Base-by-base conservation (phyloP, 345 rosid species). In the Tarenaya hassleriana region DNA sequence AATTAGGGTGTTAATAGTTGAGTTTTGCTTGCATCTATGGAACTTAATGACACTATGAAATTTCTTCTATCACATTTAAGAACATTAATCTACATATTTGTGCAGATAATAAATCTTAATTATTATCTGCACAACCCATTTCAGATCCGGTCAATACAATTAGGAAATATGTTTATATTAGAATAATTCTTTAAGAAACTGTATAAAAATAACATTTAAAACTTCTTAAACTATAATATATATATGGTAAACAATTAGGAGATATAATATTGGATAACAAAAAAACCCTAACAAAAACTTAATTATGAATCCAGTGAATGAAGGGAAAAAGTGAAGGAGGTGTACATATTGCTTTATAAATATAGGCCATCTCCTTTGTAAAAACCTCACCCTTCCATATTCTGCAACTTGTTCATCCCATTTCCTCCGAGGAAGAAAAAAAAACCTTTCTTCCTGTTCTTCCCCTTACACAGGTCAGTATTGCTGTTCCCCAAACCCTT, bases 401-500 rank as follows among this genome's bases (percentile, higher is more conserved):
- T 67, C 62, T 67, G 67, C 72, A 67, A 67, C 66, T 60, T 66
- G 61, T 66, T 46, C 61, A 66, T 52, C 52, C 60, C 61, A 66
- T 53, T 59, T 61, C 59, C 53, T 66, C 66, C 61, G 5, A 24
- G 29, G 29, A 24, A 24, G 5, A 56, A 67, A 48, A 35, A 40
- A 55, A 42, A 48, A 42, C 42, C 56, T 67, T 61, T 58, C 62
- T 10, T 53, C 56, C 61, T 56, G 58, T 61, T 67, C 56, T 41
- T 67, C 58, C 34, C 35, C 34, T 59, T 54, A 56, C 47, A 55
- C 68, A 56, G 72, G 72, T 68, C 63, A 68, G 72, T 56, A 24
- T 54, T 54, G 16, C 50, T 67, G 61, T 67, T 60, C 66, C 71
- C 66, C 52, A 55, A 68, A 61, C 62, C 55, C 62, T 62, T 68